Evolutionary conservation across 2,329 filamentous ascomycete genomes (phyloP).

Genomic region (Arthrinium puccinioides): DNA sequence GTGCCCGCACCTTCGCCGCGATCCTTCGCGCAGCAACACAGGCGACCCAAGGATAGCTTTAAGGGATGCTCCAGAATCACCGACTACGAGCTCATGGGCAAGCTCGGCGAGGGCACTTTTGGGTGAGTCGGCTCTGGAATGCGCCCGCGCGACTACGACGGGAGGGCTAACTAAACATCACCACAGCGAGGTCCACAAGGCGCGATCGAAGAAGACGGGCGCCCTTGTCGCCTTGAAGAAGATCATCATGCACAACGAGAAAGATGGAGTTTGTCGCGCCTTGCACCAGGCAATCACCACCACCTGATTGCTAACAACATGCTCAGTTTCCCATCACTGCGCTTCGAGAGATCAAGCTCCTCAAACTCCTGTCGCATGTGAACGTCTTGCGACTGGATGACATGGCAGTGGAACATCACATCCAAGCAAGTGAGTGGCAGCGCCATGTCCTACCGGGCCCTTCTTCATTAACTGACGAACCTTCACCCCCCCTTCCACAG

Average conservation of each 20-base stretch:
- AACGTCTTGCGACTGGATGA: constrained; percentile 86
- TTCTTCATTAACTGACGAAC: constrained; percentile 4
- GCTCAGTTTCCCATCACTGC: constrained; percentile 90
- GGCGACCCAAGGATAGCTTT: constrained; percentile 56
- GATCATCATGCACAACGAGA: constrained; percentile 99
- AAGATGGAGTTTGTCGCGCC: constrained; percentile 66
- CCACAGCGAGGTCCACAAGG: constrained; percentile 79
- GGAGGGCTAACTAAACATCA: neutral
- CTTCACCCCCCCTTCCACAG: constrained; percentile 32
- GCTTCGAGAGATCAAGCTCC: constrained; percentile 90
- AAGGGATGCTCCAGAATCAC: constrained; percentile 76
- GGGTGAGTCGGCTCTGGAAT: constrained; percentile 54
- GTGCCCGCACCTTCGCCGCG: constrained; percentile 40
- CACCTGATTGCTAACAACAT: constrained; percentile 9
- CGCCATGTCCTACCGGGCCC: neutral
- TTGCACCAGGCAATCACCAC: neutral
- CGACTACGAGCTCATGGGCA: constrained; percentile 73
- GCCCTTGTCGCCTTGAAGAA: constrained; percentile 87
- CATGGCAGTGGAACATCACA: constrained; percentile 81
- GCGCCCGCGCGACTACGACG: constrained; percentile 18
- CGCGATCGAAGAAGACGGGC: constrained; percentile 66
- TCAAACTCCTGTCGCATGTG: constrained; percentile 87
- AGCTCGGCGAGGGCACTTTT: constrained; percentile 93
- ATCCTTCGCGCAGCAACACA: constrained; percentile 48
- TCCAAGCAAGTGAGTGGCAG: constrained; percentile 19